phyloP scores from a whole-genome alignment of 139 green algal genomes.

The Micromonas commoda region DNA sequence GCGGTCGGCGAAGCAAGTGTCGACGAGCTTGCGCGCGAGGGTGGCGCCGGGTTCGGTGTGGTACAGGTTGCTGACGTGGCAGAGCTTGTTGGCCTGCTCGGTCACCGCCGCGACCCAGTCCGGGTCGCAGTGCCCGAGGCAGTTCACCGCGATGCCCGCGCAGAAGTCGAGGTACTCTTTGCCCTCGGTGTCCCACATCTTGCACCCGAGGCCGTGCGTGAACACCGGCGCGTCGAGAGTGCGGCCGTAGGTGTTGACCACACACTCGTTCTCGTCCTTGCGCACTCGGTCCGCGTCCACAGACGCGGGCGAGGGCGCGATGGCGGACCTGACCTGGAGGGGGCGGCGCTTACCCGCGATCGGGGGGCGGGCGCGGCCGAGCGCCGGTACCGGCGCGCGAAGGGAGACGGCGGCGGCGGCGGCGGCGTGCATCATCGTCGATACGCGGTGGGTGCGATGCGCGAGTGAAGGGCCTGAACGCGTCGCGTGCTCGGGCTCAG shows the following conservation, averaged over 20 bases:
- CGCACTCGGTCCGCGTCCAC: neutral
- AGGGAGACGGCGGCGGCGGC: too few relatives aligned
- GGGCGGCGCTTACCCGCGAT: too few relatives aligned
- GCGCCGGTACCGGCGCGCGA: too few relatives aligned
- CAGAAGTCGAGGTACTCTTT: conserved; percentile 91
- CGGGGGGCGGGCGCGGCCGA: too few relatives aligned
- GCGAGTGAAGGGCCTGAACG: too few relatives aligned
- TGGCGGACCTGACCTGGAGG: too few relatives aligned
- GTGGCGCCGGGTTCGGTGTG: conserved; percentile 78
- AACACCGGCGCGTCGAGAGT: conserved; percentile 47
- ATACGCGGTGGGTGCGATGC: too few relatives aligned
- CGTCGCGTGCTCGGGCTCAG: too few relatives aligned
- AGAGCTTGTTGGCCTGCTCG: conserved; percentile 66
- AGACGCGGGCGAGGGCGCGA: too few relatives aligned
- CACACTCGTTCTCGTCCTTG: conserved; percentile 30
- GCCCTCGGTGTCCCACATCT: conserved; percentile 73
- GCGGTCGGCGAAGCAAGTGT: conserved; percentile 81
- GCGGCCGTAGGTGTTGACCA: conserved; percentile 48
- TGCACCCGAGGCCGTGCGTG: conserved; percentile 60
- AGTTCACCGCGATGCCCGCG: conserved; percentile 95
- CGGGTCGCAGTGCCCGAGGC: conserved; percentile 79
- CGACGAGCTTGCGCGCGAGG: conserved; percentile 81
- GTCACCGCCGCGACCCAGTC: conserved; percentile 73
- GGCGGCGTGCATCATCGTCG: too few relatives aligned
- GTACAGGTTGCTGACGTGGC: conserved; percentile 94